A percentile compares a stretch with the other conserved stretches of the same genome.
phyloP scores from a whole-genome alignment of 2,329 filamentous ascomycete species.

The Fusarium sambucinum region DNA sequence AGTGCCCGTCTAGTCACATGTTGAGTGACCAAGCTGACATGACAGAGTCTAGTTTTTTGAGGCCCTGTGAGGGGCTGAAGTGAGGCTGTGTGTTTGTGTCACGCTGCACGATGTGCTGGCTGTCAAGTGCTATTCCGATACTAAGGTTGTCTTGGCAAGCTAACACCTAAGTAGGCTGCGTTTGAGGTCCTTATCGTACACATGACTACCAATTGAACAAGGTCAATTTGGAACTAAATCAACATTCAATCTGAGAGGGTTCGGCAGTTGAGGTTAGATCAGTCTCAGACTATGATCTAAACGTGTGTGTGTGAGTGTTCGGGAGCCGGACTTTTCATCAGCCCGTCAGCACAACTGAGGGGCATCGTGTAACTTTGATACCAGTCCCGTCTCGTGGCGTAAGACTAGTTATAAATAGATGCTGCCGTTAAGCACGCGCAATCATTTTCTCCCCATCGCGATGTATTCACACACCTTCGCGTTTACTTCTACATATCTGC shows the following conservation, averaged over 20 bases:
- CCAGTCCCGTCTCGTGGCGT: not conserved
- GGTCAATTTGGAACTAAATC: too few relatives aligned
- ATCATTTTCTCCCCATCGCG: not conserved
- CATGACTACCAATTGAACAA: not conserved
- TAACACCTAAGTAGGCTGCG: not conserved
- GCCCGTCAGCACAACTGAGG: not conserved
- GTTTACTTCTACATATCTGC: not conserved
- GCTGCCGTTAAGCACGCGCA: not conserved
- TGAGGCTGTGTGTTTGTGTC: not conserved
- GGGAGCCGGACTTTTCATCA: not conserved
- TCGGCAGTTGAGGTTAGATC: not conserved
- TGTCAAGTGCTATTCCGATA: not conserved
- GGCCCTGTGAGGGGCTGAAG: not conserved
- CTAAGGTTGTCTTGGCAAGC: not conserved
- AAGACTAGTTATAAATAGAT: not conserved
- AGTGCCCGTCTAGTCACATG: not conserved
- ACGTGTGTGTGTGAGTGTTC: not conserved
- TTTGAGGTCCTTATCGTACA: not conserved
- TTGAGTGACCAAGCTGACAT: not conserved
- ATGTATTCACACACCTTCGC: not conserved
- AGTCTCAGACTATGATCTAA: rapidly evolving
- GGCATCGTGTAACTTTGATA: not conserved
- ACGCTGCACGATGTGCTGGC: not conserved
- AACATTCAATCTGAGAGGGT: rapidly evolving
- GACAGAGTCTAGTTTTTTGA: not conserved